A percentile compares a stretch with the other conserved stretches of the same genome.
phyloP scores from a whole-genome alignment of 129 eudicot genomes.

The Artemisia argyi region DNA sequence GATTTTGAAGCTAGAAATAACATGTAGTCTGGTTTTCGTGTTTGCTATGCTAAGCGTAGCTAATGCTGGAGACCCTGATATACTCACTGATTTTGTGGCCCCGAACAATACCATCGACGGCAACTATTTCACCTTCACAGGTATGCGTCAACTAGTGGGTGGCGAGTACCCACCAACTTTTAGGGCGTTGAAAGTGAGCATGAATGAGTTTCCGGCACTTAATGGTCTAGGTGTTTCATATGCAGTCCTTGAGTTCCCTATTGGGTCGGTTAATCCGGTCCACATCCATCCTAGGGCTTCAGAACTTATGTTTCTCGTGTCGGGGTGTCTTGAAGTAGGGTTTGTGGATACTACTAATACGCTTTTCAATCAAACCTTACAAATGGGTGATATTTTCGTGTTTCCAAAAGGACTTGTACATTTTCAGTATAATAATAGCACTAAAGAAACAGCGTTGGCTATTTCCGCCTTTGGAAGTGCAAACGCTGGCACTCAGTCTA shows the following conservation, averaged over 20 bases:
- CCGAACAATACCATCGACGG: conserved; percentile 27
- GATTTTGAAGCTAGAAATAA: conserved; percentile 10
- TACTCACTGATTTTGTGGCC: conserved; percentile 25
- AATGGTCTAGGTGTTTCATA: conserved; percentile 40
- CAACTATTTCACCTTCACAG: conserved; percentile 42
- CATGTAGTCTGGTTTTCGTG: background rate
- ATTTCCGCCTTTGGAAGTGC: conserved; percentile 49
- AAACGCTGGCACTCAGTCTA: conserved; percentile 31
- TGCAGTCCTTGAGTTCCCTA: conserved; percentile 40
- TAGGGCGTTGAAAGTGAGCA: conserved; percentile 36
- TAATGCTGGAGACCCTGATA: conserved; percentile 36
- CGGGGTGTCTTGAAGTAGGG: conserved; percentile 41
- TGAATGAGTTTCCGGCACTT: conserved; percentile 42
- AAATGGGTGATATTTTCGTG: conserved; percentile 38
- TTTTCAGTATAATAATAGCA: conserved; percentile 33
- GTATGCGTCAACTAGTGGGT: conserved; percentile 29
- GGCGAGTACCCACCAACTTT: conserved; percentile 34
- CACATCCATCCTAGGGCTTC: conserved; percentile 48
- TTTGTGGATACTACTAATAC: conserved; percentile 40
- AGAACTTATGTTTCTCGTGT: conserved; percentile 40
- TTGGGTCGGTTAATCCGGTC: conserved; percentile 34
- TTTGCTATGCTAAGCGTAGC: conserved; percentile 13
- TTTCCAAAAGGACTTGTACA: conserved; percentile 52
- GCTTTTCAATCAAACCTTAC: conserved; percentile 31
- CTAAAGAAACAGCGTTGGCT: conserved; percentile 26